Evolutionary conservation across 2,329 filamentous ascomycete genomes (phyloP), one percentile per base, ranked within the genome.

Genomic region (Stagonosporopsis tanaceti): DNA sequence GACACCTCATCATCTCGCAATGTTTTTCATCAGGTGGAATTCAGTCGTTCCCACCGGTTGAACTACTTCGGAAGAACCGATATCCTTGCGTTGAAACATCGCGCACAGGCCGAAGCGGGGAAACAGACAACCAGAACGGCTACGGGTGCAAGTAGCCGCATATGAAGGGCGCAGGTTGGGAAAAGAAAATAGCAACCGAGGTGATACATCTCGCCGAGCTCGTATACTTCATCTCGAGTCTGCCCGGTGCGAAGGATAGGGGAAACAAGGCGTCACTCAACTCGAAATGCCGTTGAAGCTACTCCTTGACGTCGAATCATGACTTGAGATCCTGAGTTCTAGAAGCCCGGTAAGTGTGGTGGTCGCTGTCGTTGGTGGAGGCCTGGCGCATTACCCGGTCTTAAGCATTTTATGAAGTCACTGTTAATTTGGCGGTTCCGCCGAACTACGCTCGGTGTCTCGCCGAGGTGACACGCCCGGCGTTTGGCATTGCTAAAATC

Each of bases 81-180:
- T 12, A 50, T 38, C 47, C 44, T 27, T 37, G 47, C 22, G 17
- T 15, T 57, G 54, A 57, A 57, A 57, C 54, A 34, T 35, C 15
- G 11, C 24, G 48, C 54, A 57, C 54, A 47, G 48, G 45, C 48
- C 15, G 35, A 40, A 53, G 48, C 48, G 48, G 48, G 39, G 48
- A 48, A 57, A 48, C 45, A 45, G 38, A 45, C 41, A 40, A 15
- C 47, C 14, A 50, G 37, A 45, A 5, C 22, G 20, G 25, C 32
- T 32, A 6, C 48, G 48, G 32, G n/a, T 27, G 32, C 54, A 32
- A 11, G 15, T 25, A 45, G 7, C 48, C 44, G 38, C 25, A 20
- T 28, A 45, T 48, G 44, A 53, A 53, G 39, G 38, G 22, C 17
- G 30, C 15, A 8, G n/a, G 27, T 20, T 40, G 24, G 22, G n/a